Evolutionary conservation across 495 filamentous ascomycete species (phyloP).

Genomic region (Jackrogersella minutella): DNA sequence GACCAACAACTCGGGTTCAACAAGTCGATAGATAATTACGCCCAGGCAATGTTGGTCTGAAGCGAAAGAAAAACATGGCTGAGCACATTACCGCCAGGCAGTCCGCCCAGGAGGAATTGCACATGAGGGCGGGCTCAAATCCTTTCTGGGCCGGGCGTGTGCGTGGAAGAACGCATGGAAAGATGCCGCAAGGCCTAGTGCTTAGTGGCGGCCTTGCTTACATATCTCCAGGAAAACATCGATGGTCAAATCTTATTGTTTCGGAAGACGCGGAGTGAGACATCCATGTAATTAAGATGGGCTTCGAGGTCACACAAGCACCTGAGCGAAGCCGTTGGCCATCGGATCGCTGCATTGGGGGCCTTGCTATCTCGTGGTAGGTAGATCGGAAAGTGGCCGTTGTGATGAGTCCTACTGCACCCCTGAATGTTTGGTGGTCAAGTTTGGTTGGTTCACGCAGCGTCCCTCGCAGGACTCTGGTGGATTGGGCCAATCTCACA

Average conservation of each 20-base stretch:
- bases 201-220: not conserved
- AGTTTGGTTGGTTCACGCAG: conserved; percentile 1
- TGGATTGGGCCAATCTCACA: not conserved
- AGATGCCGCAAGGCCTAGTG: conserved; percentile 11
- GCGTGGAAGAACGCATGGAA: conserved; percentile 40
- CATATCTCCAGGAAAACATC: not conserved
- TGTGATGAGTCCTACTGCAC: not conserved
- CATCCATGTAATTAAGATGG: conserved; percentile 2
- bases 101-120: conserved; percentile 23
- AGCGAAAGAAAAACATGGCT: conserved; percentile 22
- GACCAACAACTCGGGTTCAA: too few relatives aligned
- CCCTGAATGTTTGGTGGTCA: not conserved
- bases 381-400: conserved; percentile 8
- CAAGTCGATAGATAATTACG: too few relatives aligned
- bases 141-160: conserved; percentile 8
- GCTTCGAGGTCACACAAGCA: conserved; percentile 15
- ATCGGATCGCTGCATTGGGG: conserved; percentile 25
- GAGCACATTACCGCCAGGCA: conserved; percentile 12
- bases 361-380: not conserved
- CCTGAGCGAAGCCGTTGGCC: conserved; percentile 25
- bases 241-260: conserved; percentile 25
- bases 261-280: conserved; percentile 31
- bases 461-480: too few relatives aligned
- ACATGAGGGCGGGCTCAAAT: not conserved
- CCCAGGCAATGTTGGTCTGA: too few relatives aligned